These are phyloP conservation scores for Aspergillus sclerotiicarbonarius DNA, from an alignment of 495 filamentous ascomycete species.

Conservation along the genomic window DNA sequence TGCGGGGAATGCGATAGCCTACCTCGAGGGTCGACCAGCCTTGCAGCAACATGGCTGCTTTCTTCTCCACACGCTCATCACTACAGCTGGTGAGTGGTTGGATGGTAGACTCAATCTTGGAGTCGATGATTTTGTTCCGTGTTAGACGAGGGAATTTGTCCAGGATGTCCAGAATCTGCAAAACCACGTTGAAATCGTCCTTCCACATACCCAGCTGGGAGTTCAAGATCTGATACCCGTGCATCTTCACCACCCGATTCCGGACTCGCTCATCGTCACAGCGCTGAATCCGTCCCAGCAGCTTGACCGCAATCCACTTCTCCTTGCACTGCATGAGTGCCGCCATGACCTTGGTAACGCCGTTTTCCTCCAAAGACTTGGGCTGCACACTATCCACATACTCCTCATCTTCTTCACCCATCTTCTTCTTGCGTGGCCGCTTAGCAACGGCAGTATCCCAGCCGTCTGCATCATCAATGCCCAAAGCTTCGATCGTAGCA, in stretches of 20 bases:
- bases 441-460: conserved; percentile 89
- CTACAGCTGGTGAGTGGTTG: conserved; percentile 63
- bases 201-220: conserved; percentile 78
- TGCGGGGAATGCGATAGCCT: conserved; percentile 93
- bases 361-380: conserved; percentile 78
- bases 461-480: conserved; percentile 87
- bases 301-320: conserved; percentile 98
- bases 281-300: conserved; percentile 85
- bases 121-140: conserved; percentile 95
- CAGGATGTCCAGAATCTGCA: conserved; percentile 88
- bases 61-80: conserved; percentile 71
- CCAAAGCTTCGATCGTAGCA: conserved; percentile 89
- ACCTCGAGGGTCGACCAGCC: conserved; percentile 87
- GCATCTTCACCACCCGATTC: conserved; percentile 90
- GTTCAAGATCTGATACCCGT: conserved; percentile 93
- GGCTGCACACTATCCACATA: conserved; percentile 89
- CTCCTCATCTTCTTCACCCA: conserved; percentile 91
- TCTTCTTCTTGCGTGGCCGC: conserved; percentile 90
- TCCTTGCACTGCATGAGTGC: conserved; percentile 98
- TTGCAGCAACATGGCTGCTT: conserved; percentile 69
- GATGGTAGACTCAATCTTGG: conserved; percentile 88
- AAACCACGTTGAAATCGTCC: conserved; percentile 81
- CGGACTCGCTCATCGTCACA: conserved; percentile 85
- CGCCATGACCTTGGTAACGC: conserved; percentile 96
- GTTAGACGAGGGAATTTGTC: conserved; percentile 87